These are phyloP conservation scores for Avena insularis DNA, from an alignment of 176 grass and related monocot species.

Conservation along the genomic window DNA sequence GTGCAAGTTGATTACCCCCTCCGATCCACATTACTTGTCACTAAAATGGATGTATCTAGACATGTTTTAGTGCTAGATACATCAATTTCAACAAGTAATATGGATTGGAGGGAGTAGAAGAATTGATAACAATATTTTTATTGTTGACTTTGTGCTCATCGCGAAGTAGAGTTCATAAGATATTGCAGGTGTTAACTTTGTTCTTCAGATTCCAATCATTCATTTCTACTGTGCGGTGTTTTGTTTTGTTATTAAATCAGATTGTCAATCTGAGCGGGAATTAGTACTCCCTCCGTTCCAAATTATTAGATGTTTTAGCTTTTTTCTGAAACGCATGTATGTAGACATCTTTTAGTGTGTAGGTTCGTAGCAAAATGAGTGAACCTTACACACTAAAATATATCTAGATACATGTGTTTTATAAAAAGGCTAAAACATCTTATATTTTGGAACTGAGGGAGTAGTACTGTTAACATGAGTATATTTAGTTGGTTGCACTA, in stretches of 20 bases:
- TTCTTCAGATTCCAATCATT: constrained; percentile 15
- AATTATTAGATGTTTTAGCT: too few relatives aligned
- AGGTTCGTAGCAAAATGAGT: too few relatives aligned
- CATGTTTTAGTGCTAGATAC: too few relatives aligned
- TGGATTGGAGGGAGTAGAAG: background rate
- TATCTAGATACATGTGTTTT: too few relatives aligned
- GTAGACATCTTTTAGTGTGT: too few relatives aligned
- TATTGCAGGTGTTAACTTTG: background rate
- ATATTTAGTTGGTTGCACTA: background rate
- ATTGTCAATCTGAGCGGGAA: constrained; percentile 17
- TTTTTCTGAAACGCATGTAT: too few relatives aligned
- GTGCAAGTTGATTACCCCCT: background rate
- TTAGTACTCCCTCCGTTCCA: too few relatives aligned
- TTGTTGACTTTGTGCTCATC: background rate
- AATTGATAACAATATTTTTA: background rate
- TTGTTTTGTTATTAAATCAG: constrained; percentile 10
- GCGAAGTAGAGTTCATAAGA: background rate
- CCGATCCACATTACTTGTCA: too few relatives aligned
- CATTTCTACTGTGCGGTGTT: constrained; percentile 13
- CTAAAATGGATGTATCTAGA: too few relatives aligned
- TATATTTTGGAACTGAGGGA: background rate
- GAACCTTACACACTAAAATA: too few relatives aligned
- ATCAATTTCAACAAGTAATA: too few relatives aligned
- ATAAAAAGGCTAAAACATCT: too few relatives aligned
- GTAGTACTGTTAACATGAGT: background rate